Evolutionary conservation across 2,329 filamentous ascomycete genomes (phyloP).

Genomic region (Fusarium oxysporum): DNA sequence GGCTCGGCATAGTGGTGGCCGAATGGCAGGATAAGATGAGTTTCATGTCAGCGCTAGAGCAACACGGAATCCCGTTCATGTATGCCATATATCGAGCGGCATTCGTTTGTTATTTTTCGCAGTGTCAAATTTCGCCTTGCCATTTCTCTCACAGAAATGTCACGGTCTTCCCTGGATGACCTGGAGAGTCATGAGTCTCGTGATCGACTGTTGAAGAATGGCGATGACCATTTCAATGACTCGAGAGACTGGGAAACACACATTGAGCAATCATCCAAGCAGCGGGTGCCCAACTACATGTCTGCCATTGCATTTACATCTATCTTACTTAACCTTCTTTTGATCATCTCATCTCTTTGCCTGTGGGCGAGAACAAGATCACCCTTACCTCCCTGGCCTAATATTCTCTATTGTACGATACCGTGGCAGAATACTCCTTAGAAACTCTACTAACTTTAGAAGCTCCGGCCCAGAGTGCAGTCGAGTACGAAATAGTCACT

Average conservation of each 20-base stretch:
- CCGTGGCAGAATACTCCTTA: rapidly evolving
- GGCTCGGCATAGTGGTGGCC: background rate
- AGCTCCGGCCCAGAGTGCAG: background rate
- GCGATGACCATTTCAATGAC: background rate
- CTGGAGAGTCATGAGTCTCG: background rate
- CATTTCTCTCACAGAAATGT: background rate
- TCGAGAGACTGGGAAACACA: background rate
- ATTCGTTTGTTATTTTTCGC: background rate
- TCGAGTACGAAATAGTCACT: background rate
- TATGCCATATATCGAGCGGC: background rate
- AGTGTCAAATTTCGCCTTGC: rapidly evolving
- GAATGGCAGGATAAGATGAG: background rate
- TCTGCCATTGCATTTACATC: background rate
- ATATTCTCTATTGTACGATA: background rate
- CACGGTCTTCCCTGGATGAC: background rate
- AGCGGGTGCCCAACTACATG: background rate
- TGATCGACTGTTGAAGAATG: background rate
- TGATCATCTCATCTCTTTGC: background rate
- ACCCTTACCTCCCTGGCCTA: slow-evolving; percentile 1
- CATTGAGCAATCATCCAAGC: rapidly evolving
- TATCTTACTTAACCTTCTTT: background rate
- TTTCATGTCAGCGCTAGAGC: background rate
- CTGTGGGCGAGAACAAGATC: background rate
- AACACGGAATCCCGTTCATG: background rate
- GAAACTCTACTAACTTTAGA: background rate